Evolutionary conservation across 2,329 filamentous ascomycete genomes (phyloP).

Genomic region (Passalora sequoiae): DNA sequence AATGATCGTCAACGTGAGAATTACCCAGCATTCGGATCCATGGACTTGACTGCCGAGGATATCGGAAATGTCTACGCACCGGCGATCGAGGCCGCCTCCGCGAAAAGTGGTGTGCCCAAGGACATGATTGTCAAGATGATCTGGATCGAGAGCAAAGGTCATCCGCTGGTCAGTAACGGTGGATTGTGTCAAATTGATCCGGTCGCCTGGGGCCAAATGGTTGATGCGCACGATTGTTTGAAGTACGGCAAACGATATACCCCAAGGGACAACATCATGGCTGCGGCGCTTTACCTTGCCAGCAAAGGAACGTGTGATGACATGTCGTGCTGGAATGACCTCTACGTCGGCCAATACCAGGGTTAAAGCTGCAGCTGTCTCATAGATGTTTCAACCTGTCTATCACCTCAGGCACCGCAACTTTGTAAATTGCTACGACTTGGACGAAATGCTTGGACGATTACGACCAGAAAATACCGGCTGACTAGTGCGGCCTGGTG

Average conservation of each 20-base stretch:
- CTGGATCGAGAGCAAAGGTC: constrained; percentile 16
- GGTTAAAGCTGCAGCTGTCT: not conserved
- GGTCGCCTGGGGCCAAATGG: constrained; percentile 1
- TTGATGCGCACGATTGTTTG: not conserved
- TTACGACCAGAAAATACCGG: no score
- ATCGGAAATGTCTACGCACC: constrained; percentile 13
- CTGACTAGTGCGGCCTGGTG: no score
- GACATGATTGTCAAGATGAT: constrained; percentile 15
- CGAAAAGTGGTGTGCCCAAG: constrained; percentile 10
- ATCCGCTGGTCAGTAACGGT: constrained; percentile 9
- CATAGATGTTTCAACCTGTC: no score
- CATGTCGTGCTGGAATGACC: not conserved
- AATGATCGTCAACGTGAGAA: constrained; percentile 12
- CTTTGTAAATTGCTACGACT: no score
- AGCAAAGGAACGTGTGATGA: not conserved
- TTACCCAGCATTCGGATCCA: constrained; percentile 13
- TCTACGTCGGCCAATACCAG: not conserved
- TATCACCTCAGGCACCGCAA: no score
- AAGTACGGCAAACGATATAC: not conserved
- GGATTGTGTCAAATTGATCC: constrained; percentile 7
- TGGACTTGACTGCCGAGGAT: constrained; percentile 15
- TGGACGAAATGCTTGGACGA: no score
- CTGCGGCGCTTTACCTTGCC: constrained; percentile 1
- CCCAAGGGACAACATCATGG: constrained; percentile 3
- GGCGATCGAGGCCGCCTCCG: constrained; percentile 10